These are phyloP conservation scores for Physaria fendleri DNA, from an alignment of 345 rosid species.

Conservation along the genomic window DNA sequence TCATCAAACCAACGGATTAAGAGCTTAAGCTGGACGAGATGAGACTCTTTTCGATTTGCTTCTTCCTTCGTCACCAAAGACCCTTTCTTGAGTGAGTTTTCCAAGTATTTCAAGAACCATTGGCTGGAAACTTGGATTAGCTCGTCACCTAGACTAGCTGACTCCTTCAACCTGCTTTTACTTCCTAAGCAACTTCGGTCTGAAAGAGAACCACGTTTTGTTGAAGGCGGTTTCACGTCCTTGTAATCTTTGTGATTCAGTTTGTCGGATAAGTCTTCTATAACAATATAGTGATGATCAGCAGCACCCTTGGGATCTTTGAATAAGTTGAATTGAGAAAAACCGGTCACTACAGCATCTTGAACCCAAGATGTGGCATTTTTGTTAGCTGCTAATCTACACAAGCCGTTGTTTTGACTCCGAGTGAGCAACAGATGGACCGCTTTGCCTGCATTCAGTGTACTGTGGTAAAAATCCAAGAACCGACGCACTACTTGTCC, in stretches of 20 bases:
- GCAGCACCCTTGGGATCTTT: constrained; percentile 18
- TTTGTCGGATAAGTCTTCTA: constrained; percentile 24
- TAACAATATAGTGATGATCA: constrained; percentile 21
- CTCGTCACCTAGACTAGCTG: constrained; percentile 35
- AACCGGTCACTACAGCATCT: constrained; percentile 34
- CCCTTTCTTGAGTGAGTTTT: constrained; percentile 30
- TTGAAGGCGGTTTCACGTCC: constrained; percentile 7
- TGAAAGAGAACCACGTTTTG: constrained; percentile 2
- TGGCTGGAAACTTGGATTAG: constrained; percentile 34
- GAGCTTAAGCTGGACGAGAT: constrained; percentile 35
- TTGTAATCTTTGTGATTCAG: constrained; percentile 18
- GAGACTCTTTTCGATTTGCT: constrained; percentile 26
- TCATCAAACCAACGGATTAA: constrained; percentile 42
- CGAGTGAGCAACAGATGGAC: constrained; percentile 27
- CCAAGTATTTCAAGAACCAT: constrained; percentile 49
- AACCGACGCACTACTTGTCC: constrained; percentile 33
- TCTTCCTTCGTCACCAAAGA: constrained; percentile 24
- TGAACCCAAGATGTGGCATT: constrained; percentile 41
- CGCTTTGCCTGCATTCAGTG: constrained; percentile 23
- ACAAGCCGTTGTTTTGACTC: constrained; percentile 9
- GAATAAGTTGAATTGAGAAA: constrained; percentile 37
- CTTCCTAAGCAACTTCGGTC: constrained; percentile 16
- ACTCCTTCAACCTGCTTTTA: constrained; percentile 30
- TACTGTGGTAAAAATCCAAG: constrained; percentile 35
- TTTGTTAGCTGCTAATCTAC: constrained; percentile 12